Percentiles rank a stretch among this genome's conserved stretches.
Conservation (phyloP, 495 filamentous ascomycete species). For the Friedmanniomyces endolithicus region DNA sequence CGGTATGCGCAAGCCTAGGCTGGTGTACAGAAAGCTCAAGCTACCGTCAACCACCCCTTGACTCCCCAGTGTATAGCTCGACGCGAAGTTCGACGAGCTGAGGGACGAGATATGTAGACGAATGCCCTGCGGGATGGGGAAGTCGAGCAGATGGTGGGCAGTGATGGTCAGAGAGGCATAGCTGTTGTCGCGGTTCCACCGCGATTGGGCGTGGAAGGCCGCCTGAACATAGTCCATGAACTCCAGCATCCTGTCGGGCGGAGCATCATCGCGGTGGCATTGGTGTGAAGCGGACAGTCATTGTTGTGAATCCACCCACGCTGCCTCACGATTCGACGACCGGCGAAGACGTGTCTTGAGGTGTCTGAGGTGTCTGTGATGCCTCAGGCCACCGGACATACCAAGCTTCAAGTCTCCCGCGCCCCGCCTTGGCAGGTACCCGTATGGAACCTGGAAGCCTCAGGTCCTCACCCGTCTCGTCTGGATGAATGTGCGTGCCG, state of each 20-base stretch:
- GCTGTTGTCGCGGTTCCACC: conserved; percentile 87
- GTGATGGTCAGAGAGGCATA: conserved; percentile 83
- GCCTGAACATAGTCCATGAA: conserved; percentile 98
- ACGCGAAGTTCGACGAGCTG: conserved; percentile 79
- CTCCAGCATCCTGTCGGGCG: conserved; percentile 55
- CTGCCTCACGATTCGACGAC: background rate
- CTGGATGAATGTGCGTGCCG: no score
- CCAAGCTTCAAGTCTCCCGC: no score
- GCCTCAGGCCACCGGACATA: no score
- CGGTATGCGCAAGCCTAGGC: conserved; percentile 48
- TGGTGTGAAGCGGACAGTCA: background rate
- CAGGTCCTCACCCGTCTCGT: no score
- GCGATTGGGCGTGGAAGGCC: conserved; percentile 73
- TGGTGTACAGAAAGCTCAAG: conserved; percentile 81
- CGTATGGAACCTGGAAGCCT: no score
- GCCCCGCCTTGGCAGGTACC: no score
- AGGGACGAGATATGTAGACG: conserved; percentile 80
- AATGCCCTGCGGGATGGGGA: conserved; percentile 64
- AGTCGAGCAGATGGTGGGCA: conserved; percentile 73
- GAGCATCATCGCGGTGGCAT: conserved; percentile 3
- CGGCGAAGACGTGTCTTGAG: no score
- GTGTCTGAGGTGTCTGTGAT: no score
- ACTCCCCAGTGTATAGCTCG: conserved; percentile 75
- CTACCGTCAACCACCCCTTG: conserved; percentile 82
- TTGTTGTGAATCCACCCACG: background rate